phyloP scores from a whole-genome alignment of 2,329 filamentous ascomycete species.

The Penicillium sp. region DNA sequence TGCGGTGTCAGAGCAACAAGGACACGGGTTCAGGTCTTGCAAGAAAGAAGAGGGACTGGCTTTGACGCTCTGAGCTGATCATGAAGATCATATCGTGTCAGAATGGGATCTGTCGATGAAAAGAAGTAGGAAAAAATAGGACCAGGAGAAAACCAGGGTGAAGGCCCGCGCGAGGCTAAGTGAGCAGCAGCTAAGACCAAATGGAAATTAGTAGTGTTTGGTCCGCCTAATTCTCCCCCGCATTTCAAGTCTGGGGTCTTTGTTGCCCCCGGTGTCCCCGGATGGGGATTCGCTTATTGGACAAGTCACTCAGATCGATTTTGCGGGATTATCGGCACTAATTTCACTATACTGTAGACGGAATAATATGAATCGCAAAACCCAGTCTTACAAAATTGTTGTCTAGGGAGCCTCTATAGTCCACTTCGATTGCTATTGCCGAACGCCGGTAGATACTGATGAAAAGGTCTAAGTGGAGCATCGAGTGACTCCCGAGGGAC shows the following conservation, averaged over 20 bases:
- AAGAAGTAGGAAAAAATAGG: neutral
- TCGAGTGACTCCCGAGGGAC: neutral
- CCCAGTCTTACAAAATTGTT: neutral
- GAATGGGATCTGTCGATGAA: neutral
- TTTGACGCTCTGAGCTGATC: neutral
- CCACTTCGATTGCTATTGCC: neutral
- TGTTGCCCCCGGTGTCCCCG: conserved; percentile 10
- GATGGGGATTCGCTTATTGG: conserved; percentile 4
- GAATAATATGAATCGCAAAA: neutral
- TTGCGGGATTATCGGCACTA: neutral
- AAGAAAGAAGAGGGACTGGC: neutral
- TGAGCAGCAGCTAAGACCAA: conserved; percentile 9
- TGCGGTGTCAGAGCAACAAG: neutral
- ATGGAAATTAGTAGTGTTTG: conserved; percentile 13
- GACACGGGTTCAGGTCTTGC: neutral
- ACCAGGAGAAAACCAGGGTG: neutral
- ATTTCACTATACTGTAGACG: neutral
- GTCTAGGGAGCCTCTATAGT: neutral
- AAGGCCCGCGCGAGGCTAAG: conserved; percentile 5
- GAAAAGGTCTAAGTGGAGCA: neutral
- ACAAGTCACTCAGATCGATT: neutral
- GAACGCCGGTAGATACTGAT: neutral
- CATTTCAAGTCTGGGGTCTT: conserved; percentile 14
- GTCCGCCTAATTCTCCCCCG: conserved; percentile 21
- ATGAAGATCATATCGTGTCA: neutral